phyloP scores from a whole-genome alignment of 1,284 basidiomycete genomes.

The Tilletiopsis washingtonensis region DNA sequence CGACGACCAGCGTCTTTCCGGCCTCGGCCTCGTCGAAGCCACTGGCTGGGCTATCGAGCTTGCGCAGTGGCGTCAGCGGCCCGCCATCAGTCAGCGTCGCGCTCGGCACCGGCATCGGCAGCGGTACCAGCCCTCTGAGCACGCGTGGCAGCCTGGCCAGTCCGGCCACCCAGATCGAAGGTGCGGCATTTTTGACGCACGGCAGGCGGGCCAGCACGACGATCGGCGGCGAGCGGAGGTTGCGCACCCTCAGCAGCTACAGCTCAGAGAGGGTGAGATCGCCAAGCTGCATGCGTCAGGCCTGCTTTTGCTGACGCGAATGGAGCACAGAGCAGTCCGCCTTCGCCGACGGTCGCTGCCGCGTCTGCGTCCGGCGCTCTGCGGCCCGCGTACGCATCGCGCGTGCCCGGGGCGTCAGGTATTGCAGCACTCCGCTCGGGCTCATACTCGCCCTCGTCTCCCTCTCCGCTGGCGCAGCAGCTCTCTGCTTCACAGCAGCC shows the following conservation, averaged over 20 bases:
- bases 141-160: constrained; percentile 19
- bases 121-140: constrained; percentile 14
- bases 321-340: background rate
- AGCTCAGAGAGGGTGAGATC: background rate
- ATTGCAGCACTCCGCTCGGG: constrained; percentile 7
- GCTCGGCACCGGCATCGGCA: background rate
- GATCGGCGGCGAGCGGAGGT: constrained; percentile 20
- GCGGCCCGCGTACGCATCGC: background rate
- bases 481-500: constrained; percentile 9
- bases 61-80: constrained; percentile 13
- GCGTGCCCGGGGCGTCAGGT: background rate
- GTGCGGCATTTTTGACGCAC: constrained; percentile 26
- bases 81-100: background rate
- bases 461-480: constrained; percentile 31
- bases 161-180: constrained; percentile 13
- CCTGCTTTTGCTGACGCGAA: background rate
- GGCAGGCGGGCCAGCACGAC: constrained; percentile 12
- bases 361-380: background rate
- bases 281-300: no score
- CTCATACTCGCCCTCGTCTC: constrained; percentile 31
- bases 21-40: constrained; percentile 19
- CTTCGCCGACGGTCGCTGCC: background rate
- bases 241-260: constrained; percentile 14
- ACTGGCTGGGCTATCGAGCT: constrained; percentile 30
- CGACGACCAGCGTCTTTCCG: constrained; percentile 24